Evolutionary conservation across 2,329 filamentous ascomycete species (phyloP), one percentile per base, ranked within the genome.

Genomic region (Nemania abortiva): DNA sequence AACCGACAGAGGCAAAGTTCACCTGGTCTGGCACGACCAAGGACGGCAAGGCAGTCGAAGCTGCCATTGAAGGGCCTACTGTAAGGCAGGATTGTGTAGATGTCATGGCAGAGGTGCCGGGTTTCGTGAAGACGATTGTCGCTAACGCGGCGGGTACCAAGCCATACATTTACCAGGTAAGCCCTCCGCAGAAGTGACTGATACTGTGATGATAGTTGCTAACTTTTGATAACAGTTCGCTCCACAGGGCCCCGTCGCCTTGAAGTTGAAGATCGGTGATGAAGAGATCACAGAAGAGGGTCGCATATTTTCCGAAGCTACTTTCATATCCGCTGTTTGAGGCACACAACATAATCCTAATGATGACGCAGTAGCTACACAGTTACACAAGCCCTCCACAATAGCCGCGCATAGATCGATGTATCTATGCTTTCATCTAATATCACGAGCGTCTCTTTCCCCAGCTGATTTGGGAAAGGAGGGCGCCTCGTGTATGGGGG

Each of bases 111-210:
- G 95, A 99, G 82, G 92, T 99, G 42, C 96, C 96, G 2, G 93
- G 92, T 34, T 97, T 99, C 77, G 91, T 99, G 81, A 99, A 99
- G 88, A 90, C 90, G 75, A 94, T 99, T 78, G 94, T 97, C 29
- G 93, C 93, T 52, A 91, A 89, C 72, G 93, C 95, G 13, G 94
- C 91, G 3, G 96, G 96, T 71, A 97, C 96, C 31, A 96, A 94
- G 85, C 96, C 96, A 5, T 99, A 98, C 81, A 98, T 99, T 76
- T 99, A 98, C 83, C 96, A 97, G 87, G 93, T 95, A 81, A 66
- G 63, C 65, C 10, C 1, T 15, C 52, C 6, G 11, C 20, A n/a
- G 18, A 45, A 10, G 52, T 4, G 15, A 31, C 29, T 15, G 6
- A 3, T 10, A n/a, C n/a, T n/a, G n/a, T n/a, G n/a, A n/a, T n/a